Base-by-base conservation (phyloP, 2,329 filamentous ascomycete genomes). In the Fusarium abutilonis region DNA sequence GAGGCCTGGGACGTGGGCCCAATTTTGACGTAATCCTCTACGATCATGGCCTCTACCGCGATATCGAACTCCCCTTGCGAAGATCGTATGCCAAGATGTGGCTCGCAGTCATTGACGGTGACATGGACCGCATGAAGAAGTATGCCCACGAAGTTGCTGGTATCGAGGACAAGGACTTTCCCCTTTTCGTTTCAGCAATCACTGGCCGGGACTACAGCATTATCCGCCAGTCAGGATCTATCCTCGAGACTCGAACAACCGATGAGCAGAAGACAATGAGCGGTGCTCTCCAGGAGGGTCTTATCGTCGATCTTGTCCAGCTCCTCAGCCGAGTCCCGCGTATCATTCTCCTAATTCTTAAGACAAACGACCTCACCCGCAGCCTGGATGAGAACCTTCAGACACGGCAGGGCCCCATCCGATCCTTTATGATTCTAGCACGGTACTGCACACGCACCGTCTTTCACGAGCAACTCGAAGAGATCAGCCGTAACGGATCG, bases 1-100 rank as follows among this genome's bases (percentile, higher is more conserved):
- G 83, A 35, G 80, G 81, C 56, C 83, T 77, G 4, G 73, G 76
- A 11, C 70, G 79, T 40, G 76, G 80, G 5, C 77, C 87, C 35
- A 98, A 98, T 75, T 99, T 99, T 72, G 95, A 99, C 73, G 86
- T 99, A 50, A 89, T 99, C 52, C 84, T 99, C 4, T 99, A 99
- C 78, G 95, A 99, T 73, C 95, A 99, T 75, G 96, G 95, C 3
- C 83, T 99, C 3, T 99, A 99, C 77, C 90, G 96, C 55, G 92
- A 96, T 67, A 98, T 98, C 48, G 91, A 93, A 0, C 80, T 87
- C 53, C 78, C 86, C 2, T 78, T 97, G 26, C 89, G 93, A 48
- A 87, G 93, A 21, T 91, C 89, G 15, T 99, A 99, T 71, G 95
- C 95, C 48, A 96, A 97, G 76, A 90, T 99, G 74, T 99, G 95